Conservation (phyloP, 331 rosid species). For the Dryas integrifolia region DNA sequence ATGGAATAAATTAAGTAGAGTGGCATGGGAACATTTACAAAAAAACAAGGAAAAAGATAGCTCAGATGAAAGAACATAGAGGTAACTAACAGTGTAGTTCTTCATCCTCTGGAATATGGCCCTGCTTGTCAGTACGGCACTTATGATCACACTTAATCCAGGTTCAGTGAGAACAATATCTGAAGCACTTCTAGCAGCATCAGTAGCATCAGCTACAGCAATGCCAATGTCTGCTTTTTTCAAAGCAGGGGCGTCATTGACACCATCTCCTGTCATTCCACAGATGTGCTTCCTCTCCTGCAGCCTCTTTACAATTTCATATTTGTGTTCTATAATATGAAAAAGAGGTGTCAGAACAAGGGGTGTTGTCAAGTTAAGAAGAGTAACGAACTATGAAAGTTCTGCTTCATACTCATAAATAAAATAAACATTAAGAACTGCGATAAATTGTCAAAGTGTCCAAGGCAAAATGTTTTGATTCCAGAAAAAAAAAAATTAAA, state of each 20-base stretch:
- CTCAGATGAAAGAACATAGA: conserved; percentile 17
- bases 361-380: neutral
- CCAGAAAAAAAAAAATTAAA: neutral
- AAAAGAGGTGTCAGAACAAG: conserved; percentile 28
- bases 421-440: neutral
- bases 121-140: conserved; percentile 96
- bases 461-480: neutral
- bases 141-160: conserved; percentile 88
- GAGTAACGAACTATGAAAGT: neutral
- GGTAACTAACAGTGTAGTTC: conserved; percentile 78
- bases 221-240: conserved; percentile 97
- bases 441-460: no score
- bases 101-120: conserved; percentile 98
- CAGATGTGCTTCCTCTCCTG: conserved; percentile 95
- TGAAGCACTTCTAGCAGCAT: conserved; percentile 98
- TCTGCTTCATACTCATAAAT: neutral
- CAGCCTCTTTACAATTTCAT: conserved; percentile 85
- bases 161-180: conserved; percentile 98
- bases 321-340: conserved; percentile 74
- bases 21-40: conserved; percentile 16
- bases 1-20: conserved; percentile 17
- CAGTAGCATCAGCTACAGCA: conserved; percentile 99
- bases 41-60: neutral
- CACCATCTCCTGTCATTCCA: conserved; percentile 99
- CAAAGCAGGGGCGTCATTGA: conserved; percentile 94